Evolutionary conservation across 73 alveolate genomes (phyloP).

Genomic region (Tetrahymena borealis): DNA sequence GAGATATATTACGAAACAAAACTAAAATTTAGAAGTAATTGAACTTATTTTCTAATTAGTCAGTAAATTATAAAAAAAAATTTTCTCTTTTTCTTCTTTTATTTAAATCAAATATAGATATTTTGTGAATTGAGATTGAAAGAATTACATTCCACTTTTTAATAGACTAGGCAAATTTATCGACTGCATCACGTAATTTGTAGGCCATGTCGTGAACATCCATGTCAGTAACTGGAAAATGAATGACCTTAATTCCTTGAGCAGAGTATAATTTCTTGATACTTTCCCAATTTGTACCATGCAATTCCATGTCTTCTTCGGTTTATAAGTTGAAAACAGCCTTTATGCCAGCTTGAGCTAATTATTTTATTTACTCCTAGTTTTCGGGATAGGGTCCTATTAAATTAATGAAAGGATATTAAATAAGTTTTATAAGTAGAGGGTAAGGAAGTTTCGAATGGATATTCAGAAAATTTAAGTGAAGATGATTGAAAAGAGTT

Average conservation of each 20-base stretch:
- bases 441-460: too few species aligned
- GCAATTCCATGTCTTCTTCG: neutral
- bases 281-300: neutral
- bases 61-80: too few species aligned
- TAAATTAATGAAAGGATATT: too few species aligned
- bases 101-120: too few species aligned
- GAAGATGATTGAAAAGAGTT: too few species aligned
- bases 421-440: too few species aligned
- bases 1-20: too few species aligned
- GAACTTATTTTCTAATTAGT: too few species aligned
- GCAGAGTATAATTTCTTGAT: neutral
- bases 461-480: too few species aligned
- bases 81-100: too few species aligned
- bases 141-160: neutral
- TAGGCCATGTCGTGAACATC: neutral
- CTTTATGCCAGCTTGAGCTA: neutral
- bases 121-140: too few species aligned
- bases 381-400: neutral
- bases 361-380: neutral
- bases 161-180: neutral
- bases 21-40: too few species aligned
- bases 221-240: neutral
- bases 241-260: neutral
- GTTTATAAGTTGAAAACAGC: neutral
- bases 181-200: neutral